Evolutionary conservation across 148 eudicot species (phyloP).

Genomic region (Silene latifolia): DNA sequence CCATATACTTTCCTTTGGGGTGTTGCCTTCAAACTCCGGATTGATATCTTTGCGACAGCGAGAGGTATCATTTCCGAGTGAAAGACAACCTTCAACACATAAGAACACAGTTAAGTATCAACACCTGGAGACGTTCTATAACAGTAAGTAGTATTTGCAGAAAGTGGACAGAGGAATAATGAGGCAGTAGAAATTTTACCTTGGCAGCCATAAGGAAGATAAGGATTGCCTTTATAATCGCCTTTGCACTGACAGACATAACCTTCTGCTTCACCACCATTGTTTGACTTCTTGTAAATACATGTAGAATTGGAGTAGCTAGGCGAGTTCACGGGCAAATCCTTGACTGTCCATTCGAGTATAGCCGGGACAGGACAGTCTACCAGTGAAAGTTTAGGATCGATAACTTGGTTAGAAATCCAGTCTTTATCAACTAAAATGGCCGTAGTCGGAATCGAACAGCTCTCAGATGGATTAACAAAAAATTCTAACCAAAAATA

Average conservation of each 20-base stretch:
- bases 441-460: neutral
- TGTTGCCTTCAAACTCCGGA: neutral
- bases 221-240: constrained; percentile 25
- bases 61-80: constrained; percentile 7
- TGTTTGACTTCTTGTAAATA: neutral
- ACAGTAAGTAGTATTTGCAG: no score
- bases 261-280: constrained; percentile 1
- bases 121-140: no score
- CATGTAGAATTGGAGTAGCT: neutral
- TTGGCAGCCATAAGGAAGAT: constrained; percentile 25
- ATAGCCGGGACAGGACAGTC: neutral
- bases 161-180: neutral
- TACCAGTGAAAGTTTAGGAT: neutral
- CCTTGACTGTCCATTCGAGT: neutral
- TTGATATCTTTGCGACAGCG: neutral
- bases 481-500: neutral
- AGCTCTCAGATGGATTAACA: neutral
- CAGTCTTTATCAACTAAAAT: neutral
- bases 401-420: neutral
- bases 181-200: neutral
- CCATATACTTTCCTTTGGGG: no score
- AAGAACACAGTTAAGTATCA: neutral
- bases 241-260: constrained; percentile 19
- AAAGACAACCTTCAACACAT: constrained; percentile 7
- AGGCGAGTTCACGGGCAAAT: neutral